Evolutionary conservation across 2,329 filamentous ascomycete genomes (phyloP).

Genomic region (Neocatenulostroma microsporum): DNA sequence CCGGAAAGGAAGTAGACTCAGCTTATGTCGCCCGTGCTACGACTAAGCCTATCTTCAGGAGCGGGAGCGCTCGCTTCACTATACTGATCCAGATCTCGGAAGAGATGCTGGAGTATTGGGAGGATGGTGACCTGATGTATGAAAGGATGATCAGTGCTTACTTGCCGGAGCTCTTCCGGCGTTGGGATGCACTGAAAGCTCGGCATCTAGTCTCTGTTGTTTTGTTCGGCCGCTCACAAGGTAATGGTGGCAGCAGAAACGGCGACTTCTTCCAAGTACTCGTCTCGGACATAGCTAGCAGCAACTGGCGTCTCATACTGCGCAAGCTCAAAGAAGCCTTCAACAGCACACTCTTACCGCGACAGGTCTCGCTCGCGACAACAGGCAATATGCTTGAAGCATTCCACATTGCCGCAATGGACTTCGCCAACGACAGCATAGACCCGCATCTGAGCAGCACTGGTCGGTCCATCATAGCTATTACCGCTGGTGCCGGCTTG

Average conservation of each 20-base stretch:
- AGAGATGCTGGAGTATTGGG: conserved; percentile 99
- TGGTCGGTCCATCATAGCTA: conserved; percentile 84
- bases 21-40: conserved; percentile 71
- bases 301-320: conserved; percentile 88
- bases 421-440: conserved; percentile 85
- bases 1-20: conserved; percentile 71
- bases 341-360: conserved; percentile 58
- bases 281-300: conserved; percentile 89
- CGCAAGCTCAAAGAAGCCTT: conserved; percentile 88
- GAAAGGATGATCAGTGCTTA: conserved; percentile 96
- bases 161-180: conserved; percentile 86
- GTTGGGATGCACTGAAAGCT: conserved; percentile 78
- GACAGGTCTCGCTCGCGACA: conserved; percentile 71
- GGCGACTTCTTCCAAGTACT: conserved; percentile 78
- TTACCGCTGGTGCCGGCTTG: conserved; percentile 86
- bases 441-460: conserved; percentile 88
- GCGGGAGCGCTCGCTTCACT: conserved; percentile 89
- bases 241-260: conserved; percentile 12
- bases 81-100: conserved; percentile 95
- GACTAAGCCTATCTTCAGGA: conserved; percentile 90
- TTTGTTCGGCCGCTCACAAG: conserved; percentile 51
- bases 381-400: conserved; percentile 92
- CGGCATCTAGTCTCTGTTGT: conserved; percentile 92
- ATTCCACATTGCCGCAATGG: conserved; percentile 81
- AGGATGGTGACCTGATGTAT: conserved; percentile 94